phyloP scores from a whole-genome alignment of 108 stramenopile species.

The Skeletonema marinoi region DNA sequence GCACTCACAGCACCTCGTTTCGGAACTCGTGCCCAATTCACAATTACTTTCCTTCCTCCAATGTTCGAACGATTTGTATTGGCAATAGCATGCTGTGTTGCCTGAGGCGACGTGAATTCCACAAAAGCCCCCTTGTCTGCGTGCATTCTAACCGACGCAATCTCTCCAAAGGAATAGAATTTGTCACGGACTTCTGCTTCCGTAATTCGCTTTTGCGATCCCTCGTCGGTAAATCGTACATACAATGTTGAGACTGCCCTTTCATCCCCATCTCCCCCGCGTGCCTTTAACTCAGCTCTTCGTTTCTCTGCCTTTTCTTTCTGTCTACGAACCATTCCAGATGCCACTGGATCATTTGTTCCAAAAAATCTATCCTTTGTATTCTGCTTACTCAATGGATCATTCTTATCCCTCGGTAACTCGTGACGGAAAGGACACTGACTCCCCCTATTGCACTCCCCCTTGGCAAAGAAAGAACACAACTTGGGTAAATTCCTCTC shows the following conservation, averaged over 20 bases:
- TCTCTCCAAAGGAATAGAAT: constrained; percentile 87
- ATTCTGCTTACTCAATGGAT: constrained; percentile 91
- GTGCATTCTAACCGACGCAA: constrained; percentile 81
- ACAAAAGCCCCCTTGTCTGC: constrained; percentile 84
- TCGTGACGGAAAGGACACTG: constrained; percentile 98
- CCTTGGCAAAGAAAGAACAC: constrained; percentile 94
- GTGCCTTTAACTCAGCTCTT: constrained; percentile 59
- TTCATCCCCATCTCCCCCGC: constrained; percentile 76
- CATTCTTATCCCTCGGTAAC: constrained; percentile 92
- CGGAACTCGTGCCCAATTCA: constrained; percentile 85
- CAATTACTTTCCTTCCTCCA: constrained; percentile 59
- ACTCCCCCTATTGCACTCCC: constrained; percentile 94
- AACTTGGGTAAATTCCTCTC: constrained; percentile 95
- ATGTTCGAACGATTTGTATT: constrained; percentile 67
- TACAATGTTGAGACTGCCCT: constrained; percentile 75
- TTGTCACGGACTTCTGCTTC: constrained; percentile 76
- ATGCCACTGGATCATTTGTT: constrained; percentile 91
- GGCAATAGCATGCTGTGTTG: constrained; percentile 83
- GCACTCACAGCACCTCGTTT: constrained; percentile 70
- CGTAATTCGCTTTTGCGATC: constrained; percentile 54
- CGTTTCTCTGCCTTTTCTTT: constrained; percentile 53
- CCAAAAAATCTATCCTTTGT: constrained; percentile 96
- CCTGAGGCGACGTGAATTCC: constrained; percentile 88
- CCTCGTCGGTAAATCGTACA: constrained; percentile 75
- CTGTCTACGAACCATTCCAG: constrained; percentile 75